phyloP scores from a whole-genome alignment of 1,139 yeast species.

The Debaryomyces nepalensis region DNA sequence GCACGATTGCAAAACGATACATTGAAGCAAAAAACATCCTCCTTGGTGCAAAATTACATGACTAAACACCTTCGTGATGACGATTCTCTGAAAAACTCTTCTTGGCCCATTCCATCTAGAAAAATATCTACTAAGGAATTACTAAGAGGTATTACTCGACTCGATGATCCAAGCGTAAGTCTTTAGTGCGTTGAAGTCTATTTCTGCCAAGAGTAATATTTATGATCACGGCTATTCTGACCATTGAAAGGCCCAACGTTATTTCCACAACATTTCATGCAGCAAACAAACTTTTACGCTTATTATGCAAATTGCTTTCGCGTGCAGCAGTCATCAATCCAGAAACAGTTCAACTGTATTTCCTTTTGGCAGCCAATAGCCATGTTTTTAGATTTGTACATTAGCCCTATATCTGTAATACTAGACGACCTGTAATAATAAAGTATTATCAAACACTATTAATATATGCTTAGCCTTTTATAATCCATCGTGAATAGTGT shows the following conservation, averaged over 20 bases:
- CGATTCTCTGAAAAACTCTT: not conserved
- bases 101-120: conserved; percentile 26
- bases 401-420: conserved; percentile 7
- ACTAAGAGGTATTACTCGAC: conserved; percentile 26
- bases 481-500: too few relatives aligned
- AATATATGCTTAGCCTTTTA: conserved; percentile 3
- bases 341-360: conserved; percentile 5
- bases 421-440: conserved; percentile 10
- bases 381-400: conserved; percentile 8
- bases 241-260: too few relatives aligned
- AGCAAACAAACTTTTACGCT: conserved; percentile 1
- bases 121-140: conserved; percentile 25
- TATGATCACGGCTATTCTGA: too few relatives aligned
- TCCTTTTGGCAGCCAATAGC: conserved; percentile 3
- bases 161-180: conserved; percentile 18
- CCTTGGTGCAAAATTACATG: conserved; percentile 26
- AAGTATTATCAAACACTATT: conserved; percentile 2
- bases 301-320: not conserved
- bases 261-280: too few relatives aligned
- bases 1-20: conserved; percentile 21
- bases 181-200: too few relatives aligned
- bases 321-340: not conserved
- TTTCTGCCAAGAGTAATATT: too few relatives aligned
- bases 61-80: conserved; percentile 21
- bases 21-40: conserved; percentile 24